Conservation (phyloP, 2,329 filamentous ascomycete species). For the Sarocladium brachiariae region DNA sequence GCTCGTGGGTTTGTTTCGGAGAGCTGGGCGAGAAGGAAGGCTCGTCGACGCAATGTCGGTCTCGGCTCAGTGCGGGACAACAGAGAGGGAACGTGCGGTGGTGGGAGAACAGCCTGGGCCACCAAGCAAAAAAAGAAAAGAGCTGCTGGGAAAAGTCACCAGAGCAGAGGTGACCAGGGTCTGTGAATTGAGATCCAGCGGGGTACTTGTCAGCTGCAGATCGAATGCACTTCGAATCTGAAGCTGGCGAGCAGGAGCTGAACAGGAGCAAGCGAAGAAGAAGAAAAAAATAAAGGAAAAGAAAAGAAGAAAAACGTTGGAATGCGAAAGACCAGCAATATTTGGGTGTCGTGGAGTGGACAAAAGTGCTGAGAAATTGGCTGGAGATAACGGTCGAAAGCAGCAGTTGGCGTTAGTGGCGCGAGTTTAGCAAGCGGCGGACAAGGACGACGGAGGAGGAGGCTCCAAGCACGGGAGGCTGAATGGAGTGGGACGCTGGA, state of each 20-base stretch:
- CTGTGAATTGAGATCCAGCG: background rate
- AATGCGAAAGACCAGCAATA: too few relatives aligned
- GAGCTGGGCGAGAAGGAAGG: too few relatives aligned
- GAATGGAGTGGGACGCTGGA: too few relatives aligned
- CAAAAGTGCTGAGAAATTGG: background rate
- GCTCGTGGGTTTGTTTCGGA: background rate
- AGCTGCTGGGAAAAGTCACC: background rate
- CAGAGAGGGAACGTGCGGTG: background rate
- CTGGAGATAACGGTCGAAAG: background rate
- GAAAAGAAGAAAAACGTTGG: too few relatives aligned
- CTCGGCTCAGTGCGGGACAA: conserved; percentile 6
- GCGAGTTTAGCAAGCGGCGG: too few relatives aligned
- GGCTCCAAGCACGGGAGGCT: too few relatives aligned
- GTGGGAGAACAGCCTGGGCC: background rate
- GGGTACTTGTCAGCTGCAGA: background rate
- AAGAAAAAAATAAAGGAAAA: background rate
- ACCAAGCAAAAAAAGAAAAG: background rate
- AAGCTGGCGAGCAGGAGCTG: background rate
- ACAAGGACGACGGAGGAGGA: too few relatives aligned
- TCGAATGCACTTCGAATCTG: background rate
- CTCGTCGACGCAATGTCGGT: background rate
- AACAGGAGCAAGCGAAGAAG: background rate
- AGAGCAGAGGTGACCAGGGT: background rate
- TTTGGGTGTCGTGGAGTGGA: background rate
- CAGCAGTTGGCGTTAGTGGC: too few relatives aligned